Conservation (phyloP, 306 rosid genomes). For the Vigna reflexopilosa region DNA sequence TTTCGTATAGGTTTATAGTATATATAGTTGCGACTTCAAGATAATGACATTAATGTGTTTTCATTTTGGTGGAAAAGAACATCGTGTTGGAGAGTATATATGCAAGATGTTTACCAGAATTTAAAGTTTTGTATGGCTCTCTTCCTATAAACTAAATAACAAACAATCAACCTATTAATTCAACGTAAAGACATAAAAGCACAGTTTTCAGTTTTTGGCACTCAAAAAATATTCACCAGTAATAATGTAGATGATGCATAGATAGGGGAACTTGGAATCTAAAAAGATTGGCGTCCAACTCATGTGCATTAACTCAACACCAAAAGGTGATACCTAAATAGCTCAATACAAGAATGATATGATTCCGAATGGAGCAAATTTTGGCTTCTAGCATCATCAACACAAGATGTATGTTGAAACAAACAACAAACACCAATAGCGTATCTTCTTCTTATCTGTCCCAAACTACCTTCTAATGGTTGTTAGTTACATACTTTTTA, state of each 20-base stretch:
- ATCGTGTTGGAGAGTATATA: background rate
- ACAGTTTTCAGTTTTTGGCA: background rate
- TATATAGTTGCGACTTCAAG: too few relatives aligned
- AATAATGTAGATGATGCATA: background rate
- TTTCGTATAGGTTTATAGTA: too few relatives aligned
- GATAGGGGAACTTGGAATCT: constrained; percentile 10
- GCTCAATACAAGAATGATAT: background rate
- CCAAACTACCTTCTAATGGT: constrained; percentile 15
- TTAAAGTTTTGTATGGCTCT: background rate
- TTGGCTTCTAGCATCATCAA: constrained; percentile 27
- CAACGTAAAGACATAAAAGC: background rate
- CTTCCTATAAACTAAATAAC: background rate
- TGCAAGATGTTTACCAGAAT: background rate
- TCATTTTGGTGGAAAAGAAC: too few relatives aligned
- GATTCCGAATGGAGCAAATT: constrained; percentile 27
- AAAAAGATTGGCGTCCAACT: background rate
- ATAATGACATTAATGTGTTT: background rate
- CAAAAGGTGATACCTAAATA: constrained; percentile 11
- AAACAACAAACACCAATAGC: constrained; percentile 34
- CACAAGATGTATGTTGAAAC: constrained; percentile 45
- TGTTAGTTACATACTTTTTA: constrained; percentile 5
- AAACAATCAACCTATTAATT: background rate
- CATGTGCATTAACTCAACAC: background rate
- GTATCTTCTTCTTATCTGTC: constrained; percentile 27
- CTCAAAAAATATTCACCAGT: background rate